phyloP scores from a whole-genome alignment of 2,329 filamentous ascomycete genomes.

The Bisporella sp. region DNA sequence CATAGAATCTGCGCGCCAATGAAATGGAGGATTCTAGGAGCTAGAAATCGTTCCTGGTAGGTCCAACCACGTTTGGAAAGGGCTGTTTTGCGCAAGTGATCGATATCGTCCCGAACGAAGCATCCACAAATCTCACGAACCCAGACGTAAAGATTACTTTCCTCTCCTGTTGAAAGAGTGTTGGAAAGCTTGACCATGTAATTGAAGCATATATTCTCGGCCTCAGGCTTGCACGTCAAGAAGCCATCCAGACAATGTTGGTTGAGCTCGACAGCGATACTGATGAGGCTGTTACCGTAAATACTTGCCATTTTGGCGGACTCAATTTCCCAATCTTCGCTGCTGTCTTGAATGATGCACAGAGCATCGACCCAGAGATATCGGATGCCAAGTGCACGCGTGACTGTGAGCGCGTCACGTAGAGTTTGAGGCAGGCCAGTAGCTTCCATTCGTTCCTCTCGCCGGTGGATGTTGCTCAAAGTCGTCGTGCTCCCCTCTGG shows the following conservation, averaged over 20 bases:
- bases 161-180: background rate
- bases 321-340: no score
- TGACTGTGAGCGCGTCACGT: background rate
- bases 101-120: background rate
- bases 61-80: background rate
- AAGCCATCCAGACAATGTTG: background rate
- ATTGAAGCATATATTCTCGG: background rate
- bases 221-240: background rate
- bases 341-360: no score
- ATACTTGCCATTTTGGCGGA: no score
- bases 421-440: background rate
- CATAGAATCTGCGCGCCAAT: background rate
- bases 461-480: background rate
- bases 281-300: no score
- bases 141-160: background rate
- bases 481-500: background rate
- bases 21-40: background rate
- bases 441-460: background rate
- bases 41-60: background rate
- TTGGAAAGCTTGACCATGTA: background rate
- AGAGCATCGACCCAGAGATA: no score
- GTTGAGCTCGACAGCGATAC: background rate
- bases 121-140: background rate
- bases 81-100: background rate
- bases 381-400: background rate